Percentiles rank a stretch among this genome's conserved stretches.
phyloP scores from a whole-genome alignment of 352 stramenopile genomes.

The Globisporangium carolinianum region DNA sequence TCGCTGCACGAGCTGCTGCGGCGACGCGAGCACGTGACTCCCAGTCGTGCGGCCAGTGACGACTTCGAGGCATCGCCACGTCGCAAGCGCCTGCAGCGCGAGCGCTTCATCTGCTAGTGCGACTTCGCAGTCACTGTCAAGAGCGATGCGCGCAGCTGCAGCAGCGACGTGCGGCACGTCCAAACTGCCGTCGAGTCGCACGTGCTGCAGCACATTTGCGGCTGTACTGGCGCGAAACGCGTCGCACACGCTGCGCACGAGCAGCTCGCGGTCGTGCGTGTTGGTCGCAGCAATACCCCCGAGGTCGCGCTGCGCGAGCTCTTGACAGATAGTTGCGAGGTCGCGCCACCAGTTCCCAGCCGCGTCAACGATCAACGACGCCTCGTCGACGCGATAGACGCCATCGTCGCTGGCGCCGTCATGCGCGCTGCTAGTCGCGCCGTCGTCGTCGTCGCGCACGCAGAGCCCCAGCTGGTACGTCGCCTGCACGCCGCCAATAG shows the following conservation, averaged over 20 bases:
- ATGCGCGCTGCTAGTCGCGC: no score
- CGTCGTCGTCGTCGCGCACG: slow-evolving; percentile 4
- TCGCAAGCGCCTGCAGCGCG: slow-evolving; percentile 44
- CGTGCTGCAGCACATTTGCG: slow-evolving; percentile 18
- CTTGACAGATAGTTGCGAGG: slow-evolving; percentile 32
- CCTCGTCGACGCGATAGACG: slow-evolving; percentile 14
- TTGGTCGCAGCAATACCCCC: slow-evolving; percentile 2
- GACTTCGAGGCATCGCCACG: slow-evolving; percentile 66
- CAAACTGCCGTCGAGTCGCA: slow-evolving; percentile 40
- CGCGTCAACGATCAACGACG: slow-evolving; percentile 25
- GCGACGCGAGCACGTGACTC: slow-evolving; percentile 24
- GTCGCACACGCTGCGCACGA: slow-evolving; percentile 41
- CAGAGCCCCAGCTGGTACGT: slow-evolving; percentile 8
- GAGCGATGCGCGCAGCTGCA: neutral
- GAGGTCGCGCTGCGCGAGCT: slow-evolving; percentile 23
- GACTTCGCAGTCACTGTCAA: neutral
- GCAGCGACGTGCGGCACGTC: slow-evolving; percentile 4
- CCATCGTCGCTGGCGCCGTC: no score
- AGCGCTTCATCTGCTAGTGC: slow-evolving; percentile 12
- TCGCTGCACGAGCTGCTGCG: slow-evolving; percentile 34
- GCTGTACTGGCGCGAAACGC: slow-evolving; percentile 23
- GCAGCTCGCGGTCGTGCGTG: slow-evolving; percentile 24
- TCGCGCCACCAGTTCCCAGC: slow-evolving; percentile 74
- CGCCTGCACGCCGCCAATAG: neutral
- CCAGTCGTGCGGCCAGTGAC: slow-evolving; percentile 26